Evolutionary conservation across 2,329 filamentous ascomycete genomes (phyloP).

Genomic region (Hymenoscyphus albidus): DNA sequence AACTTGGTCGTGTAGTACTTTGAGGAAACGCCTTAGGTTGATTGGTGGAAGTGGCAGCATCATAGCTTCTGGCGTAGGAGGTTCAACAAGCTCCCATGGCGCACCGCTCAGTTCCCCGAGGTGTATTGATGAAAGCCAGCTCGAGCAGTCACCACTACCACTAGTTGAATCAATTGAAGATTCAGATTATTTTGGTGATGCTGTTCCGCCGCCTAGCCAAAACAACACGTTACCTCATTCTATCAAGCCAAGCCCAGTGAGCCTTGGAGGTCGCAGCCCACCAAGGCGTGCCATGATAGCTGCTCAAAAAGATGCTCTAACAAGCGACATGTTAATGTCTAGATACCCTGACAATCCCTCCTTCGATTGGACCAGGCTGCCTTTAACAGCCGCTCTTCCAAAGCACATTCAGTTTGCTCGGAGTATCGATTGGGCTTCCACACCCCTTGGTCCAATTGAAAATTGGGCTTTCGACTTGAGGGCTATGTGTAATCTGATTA

Average conservation of each 20-base stretch:
- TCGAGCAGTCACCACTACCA: conserved; percentile 1
- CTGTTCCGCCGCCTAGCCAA: background rate
- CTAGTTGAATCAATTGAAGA: conserved; percentile 19
- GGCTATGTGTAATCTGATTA: conserved; percentile 76
- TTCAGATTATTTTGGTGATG: conserved; percentile 32
- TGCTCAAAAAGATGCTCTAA: conserved; percentile 14
- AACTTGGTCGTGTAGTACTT: conserved; percentile 66
- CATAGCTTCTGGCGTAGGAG: conserved; percentile 20
- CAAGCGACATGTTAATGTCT: conserved; percentile 15
- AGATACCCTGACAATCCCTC: conserved; percentile 24
- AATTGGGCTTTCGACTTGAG: conserved; percentile 68
- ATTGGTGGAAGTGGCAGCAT: conserved; percentile 52
- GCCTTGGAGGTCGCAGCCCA: conserved; percentile 7
- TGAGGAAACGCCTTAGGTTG: conserved; percentile 65
- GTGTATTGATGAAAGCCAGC: conserved; percentile 17
- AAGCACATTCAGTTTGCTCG: conserved; percentile 70
- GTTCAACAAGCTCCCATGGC: conserved; percentile 23
- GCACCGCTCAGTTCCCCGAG: conserved; percentile 19
- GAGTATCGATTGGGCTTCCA: conserved; percentile 68
- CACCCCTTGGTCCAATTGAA: conserved; percentile 71
- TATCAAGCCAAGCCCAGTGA: conserved; percentile 8
- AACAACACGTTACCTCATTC: conserved; percentile 7
- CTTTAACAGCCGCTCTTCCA: conserved; percentile 59
- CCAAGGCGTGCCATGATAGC: conserved; percentile 23
- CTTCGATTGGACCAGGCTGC: conserved; percentile 79